These are phyloP conservation scores for Amanita polypyramis DNA, from an alignment of 768 basidiomycete genomes.

Conservation along the genomic window DNA sequence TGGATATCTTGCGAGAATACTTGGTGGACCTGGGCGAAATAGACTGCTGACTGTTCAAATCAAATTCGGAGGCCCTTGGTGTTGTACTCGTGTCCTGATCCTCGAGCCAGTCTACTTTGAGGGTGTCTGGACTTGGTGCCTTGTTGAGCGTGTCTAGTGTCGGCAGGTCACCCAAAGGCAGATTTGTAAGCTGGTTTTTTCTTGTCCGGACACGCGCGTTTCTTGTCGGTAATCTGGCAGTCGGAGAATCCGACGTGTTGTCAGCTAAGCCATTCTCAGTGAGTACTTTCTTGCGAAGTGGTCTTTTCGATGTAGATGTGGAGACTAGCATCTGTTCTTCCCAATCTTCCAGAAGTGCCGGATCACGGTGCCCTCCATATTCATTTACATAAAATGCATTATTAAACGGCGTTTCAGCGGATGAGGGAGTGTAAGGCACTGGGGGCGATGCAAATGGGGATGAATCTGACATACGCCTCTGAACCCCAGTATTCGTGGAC, in stretches of 20 bases:
- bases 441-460: conserved; percentile 24
- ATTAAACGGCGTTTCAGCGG: conserved; percentile 9
- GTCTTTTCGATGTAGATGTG: conserved; percentile 9
- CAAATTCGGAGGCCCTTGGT: conserved; percentile 45
- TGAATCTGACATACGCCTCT: neutral
- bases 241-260: conserved; percentile 45
- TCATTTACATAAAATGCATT: conserved; percentile 18
- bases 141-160: conserved; percentile 20
- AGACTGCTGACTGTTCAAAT: conserved; percentile 20
- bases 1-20: conserved; percentile 16
- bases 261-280: conserved; percentile 12
- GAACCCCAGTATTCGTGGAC: neutral
- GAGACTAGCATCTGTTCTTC: conserved; percentile 13
- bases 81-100: conserved; percentile 40
- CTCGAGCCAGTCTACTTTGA: conserved; percentile 47
- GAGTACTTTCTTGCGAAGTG: conserved; percentile 27
- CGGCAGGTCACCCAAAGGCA: too few species aligned
- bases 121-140: conserved; percentile 31
- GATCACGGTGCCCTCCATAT: conserved; percentile 20
- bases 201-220: conserved; percentile 43
- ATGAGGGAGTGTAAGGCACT: conserved; percentile 22
- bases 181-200: conserved; percentile 34
- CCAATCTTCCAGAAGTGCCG: conserved; percentile 14
- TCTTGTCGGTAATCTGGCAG: conserved; percentile 22
- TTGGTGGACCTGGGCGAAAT: conserved; percentile 18